These are phyloP conservation scores for Fusarium circinatum DNA, from an alignment of 2,329 filamentous ascomycete species.

Conservation along the genomic window DNA sequence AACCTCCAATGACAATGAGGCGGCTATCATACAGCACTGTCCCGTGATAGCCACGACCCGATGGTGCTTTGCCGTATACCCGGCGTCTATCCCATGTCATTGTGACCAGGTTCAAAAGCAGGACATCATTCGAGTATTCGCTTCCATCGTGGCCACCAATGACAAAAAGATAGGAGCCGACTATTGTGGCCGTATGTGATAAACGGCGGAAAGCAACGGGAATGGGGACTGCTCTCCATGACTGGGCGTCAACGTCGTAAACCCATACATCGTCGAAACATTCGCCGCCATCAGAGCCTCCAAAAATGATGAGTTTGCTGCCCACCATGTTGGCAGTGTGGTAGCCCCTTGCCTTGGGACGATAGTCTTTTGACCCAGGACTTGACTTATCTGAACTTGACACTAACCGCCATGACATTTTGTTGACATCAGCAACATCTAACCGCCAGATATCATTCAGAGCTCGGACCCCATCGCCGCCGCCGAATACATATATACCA, in stretches of 20 bases:
- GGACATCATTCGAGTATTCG: constrained; percentile 75
- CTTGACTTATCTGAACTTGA: constrained; percentile 57
- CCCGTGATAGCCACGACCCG: constrained; percentile 73
- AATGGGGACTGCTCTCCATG: constrained; percentile 69
- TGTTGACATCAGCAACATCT: constrained; percentile 72
- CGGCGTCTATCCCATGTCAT: constrained; percentile 78
- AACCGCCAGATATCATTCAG: constrained; percentile 79
- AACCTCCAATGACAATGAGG: constrained; percentile 72
- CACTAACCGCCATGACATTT: constrained; percentile 76
- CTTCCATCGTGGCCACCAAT: constrained; percentile 76
- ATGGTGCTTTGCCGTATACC: constrained; percentile 71
- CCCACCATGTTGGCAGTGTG: constrained; percentile 80
- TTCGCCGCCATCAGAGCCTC: constrained; percentile 75
- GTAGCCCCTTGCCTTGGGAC: constrained; percentile 73
- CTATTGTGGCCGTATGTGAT: constrained; percentile 75
- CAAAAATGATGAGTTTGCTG: constrained; percentile 76
- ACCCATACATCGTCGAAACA: constrained; percentile 81
- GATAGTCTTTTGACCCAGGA: constrained; percentile 50
- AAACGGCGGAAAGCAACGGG: constrained; percentile 71
- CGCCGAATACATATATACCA: constrained; percentile 77
- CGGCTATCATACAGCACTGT: constrained; percentile 73
- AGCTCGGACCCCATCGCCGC: constrained; percentile 75
- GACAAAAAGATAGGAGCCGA: constrained; percentile 76
- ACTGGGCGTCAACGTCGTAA: constrained; percentile 71
- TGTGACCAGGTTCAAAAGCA: constrained; percentile 75